Conservation (phyloP, 768 basidiomycete species). For the Gymnopilus dilepis region DNA sequence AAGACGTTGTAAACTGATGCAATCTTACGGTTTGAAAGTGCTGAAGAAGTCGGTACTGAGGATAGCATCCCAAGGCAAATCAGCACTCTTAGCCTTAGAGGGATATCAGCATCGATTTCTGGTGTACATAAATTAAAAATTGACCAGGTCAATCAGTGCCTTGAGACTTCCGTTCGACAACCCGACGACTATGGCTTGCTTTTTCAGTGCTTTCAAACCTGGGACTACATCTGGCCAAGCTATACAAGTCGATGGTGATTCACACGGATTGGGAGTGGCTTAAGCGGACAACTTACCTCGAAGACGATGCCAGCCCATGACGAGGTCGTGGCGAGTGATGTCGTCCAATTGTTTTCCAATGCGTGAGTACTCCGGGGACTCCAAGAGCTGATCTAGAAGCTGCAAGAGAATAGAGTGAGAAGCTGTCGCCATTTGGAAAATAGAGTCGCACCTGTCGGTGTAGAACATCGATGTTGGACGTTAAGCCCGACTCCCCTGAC, state of each 20-base stretch:
- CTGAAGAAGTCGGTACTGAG: conserved; percentile 63
- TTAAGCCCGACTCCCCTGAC: conserved; percentile 47
- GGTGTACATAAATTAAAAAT: conserved; percentile 2
- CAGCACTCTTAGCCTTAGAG: conserved; percentile 59
- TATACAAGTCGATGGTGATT: conserved; percentile 22
- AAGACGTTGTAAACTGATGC: background rate
- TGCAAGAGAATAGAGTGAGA: conserved; percentile 25
- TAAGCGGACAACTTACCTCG: too few relatives aligned
- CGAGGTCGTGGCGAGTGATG: conserved; percentile 45
- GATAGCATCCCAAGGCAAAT: conserved; percentile 68
- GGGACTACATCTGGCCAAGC: conserved; percentile 60
- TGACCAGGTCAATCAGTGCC: conserved; percentile 63
- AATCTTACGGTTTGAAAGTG: conserved; percentile 67
- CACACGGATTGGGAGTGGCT: too few relatives aligned
- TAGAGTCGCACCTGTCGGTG: conserved; percentile 50
- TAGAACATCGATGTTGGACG: conserved; percentile 55
- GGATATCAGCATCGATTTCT: background rate
- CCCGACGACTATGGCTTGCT: conserved; percentile 50
- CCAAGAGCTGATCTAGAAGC: conserved; percentile 64
- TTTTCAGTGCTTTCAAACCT: conserved; percentile 55
- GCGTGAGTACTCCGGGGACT: conserved; percentile 50
- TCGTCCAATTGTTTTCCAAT: conserved; percentile 50
- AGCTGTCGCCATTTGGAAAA: background rate
- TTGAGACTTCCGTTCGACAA: conserved; percentile 69
- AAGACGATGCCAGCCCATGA: conserved; percentile 61